Conservation (phyloP, 116 monocot species). For the Iris pallida region DNA sequence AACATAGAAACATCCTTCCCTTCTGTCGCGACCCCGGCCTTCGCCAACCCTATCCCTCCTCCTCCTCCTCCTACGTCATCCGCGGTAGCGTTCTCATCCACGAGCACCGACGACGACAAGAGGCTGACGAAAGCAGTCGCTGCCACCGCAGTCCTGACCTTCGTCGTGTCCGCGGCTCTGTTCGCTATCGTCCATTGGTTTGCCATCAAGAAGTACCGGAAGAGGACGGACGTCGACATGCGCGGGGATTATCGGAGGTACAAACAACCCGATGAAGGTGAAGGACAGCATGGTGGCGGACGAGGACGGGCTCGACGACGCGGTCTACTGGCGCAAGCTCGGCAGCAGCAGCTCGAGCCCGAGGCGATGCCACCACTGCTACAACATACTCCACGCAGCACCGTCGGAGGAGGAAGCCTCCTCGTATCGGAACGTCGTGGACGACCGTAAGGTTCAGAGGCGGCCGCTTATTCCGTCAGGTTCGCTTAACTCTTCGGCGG, state of each 20-base stretch:
- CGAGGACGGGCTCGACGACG: constrained; percentile 60
- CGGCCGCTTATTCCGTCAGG: constrained; percentile 16
- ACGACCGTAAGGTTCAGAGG: constrained; percentile 10
- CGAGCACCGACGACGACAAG: constrained; percentile 1
- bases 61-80: constrained; percentile 9
- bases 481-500: constrained; percentile 1
- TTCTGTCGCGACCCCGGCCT: constrained; percentile 28
- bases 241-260: no score
- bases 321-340: constrained; percentile 36
- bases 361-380: constrained; percentile 22
- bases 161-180: constrained; percentile 26
- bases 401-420: not conserved
- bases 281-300: constrained; percentile 29
- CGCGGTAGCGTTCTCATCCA: not conserved
- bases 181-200: constrained; percentile 44
- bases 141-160: constrained; percentile 11
- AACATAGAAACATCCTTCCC: constrained; percentile 48
- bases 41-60: constrained; percentile 19
- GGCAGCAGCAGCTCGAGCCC: not conserved
- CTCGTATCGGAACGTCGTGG: not conserved
- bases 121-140: constrained; percentile 5
- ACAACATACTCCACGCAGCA: not conserved
- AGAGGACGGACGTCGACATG: no score
- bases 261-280: not conserved
- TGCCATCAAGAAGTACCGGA: constrained; percentile 9